Base-by-base conservation (phyloP, 768 basidiomycete species). In the Hygrophoropsis aurantiaca region DNA sequence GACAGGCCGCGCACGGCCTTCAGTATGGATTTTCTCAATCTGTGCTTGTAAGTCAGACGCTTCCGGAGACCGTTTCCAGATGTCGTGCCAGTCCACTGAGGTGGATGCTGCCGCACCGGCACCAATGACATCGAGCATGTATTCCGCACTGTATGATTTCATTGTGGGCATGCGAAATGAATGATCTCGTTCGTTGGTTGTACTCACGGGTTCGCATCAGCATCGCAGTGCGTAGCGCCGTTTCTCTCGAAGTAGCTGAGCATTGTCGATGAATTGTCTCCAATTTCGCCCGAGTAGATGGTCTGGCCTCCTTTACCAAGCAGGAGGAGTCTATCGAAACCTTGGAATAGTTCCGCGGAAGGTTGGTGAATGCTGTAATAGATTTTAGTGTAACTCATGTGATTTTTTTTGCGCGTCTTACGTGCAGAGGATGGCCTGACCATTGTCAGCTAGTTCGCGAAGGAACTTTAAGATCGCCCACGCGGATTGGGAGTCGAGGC, bases 401-500 rank as follows among this genome's bases (percentile, higher is more conserved):
- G 8, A 11, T 18, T n/a, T 41, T 16, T 13, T 18, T 15, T 30
- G 27, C 30, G n/a, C 20, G 23, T 69, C 82, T 42, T 56, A 84
- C 74, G 89, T 94, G 83, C 91, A 94, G n/a, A 94, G 71, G 54
- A 94, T 92, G 25, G 90, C 86, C 60, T 92, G 91, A 1, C 92
- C 92, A 51, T 78, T 80, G 49, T 87, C 78, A 7, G 90, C 89
- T 24, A 94, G 79, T 38, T 82, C 77, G 9, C 84, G 74, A 36
- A 94, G 70, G 70, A 94, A 90, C 2, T 74, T 67, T 44, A 90
- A 70, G 51, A 92, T 90, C 4, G 84, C 84, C 88, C 89, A 90
- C 2, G 90, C 90, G 44, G 84, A 87, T 64, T 91, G 89, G 3
- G 89, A 90, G 61, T 92, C 90, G 13, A 94, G 73, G 26, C 91